These are phyloP conservation scores for Carex kokanica DNA, from an alignment of 176 grass and related monocot genomes.

Conservation along the genomic window DNA sequence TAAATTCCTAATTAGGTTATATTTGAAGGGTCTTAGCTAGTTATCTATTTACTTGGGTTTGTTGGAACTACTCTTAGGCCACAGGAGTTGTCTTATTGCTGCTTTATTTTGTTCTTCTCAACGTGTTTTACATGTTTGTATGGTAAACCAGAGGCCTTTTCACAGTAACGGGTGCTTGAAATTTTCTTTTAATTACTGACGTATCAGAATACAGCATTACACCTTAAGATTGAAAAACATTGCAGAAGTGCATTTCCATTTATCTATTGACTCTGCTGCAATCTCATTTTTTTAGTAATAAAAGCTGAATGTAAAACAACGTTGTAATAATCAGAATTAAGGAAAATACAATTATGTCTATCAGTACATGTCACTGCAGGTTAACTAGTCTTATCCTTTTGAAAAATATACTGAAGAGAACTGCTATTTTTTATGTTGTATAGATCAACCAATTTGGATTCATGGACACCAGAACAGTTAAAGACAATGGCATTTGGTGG, in stretches of 20 bases:
- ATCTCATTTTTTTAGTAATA: neutral
- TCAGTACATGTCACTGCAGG: neutral
- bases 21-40: neutral
- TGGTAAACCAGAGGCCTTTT: neutral
- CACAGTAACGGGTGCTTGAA: neutral
- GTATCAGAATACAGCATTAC: neutral
- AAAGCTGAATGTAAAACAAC: neutral
- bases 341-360: neutral
- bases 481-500: conserved; percentile 91
- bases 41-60: conserved; percentile 2
- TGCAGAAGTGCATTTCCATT: conserved; percentile 8
- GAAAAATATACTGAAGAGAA: neutral
- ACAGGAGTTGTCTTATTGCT: neutral
- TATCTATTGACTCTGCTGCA: neutral
- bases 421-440: neutral
- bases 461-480: conserved; percentile 74
- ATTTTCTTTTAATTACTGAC: neutral
- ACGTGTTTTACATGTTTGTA: neutral
- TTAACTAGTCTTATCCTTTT: too few relatives aligned
- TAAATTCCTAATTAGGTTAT: neutral
- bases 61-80: neutral
- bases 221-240: neutral
- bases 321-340: neutral
- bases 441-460: conserved; percentile 95
- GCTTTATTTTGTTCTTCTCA: neutral